These are phyloP conservation scores for Sporothrix humicola DNA, from an alignment of 2,329 filamentous ascomycete genomes.

Conservation along the genomic window DNA sequence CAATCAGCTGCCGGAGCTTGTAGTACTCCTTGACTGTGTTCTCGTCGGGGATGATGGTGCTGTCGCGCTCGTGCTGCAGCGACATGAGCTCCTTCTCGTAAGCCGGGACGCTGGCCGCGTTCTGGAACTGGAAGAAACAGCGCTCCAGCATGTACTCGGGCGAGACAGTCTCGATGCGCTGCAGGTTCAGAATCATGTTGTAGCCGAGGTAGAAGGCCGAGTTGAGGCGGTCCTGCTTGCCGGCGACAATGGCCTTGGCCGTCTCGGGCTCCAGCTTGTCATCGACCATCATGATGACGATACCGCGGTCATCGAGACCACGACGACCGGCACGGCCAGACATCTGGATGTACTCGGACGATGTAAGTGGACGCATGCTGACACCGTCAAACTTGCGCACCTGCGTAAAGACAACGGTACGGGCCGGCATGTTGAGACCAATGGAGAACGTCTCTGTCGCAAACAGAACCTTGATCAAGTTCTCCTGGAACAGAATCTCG, in stretches of 20 bases:
- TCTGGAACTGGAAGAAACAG: conserved; percentile 98
- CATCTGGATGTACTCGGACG: conserved; percentile 98
- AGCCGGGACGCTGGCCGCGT: conserved; percentile 81
- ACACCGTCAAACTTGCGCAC: conserved; percentile 94
- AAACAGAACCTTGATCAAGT: conserved; percentile 95
- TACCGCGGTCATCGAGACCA: conserved; percentile 95
- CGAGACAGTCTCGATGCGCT: conserved; percentile 98
- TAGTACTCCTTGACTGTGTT: conserved; percentile 92
- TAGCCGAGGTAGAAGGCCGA: conserved; percentile 97
- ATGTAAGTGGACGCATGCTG: conserved; percentile 80
- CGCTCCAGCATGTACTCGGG: conserved; percentile 98
- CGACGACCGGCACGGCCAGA: conserved; percentile 94
- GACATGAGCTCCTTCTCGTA: conserved; percentile 83
- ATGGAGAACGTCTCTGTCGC: conserved; percentile 99
- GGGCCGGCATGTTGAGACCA: conserved; percentile 97
- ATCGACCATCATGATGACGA: conserved; percentile 99
- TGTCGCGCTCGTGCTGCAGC: conserved; percentile 75
- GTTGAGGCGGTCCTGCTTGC: conserved; percentile 95
- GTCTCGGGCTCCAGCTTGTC: conserved; percentile 92
- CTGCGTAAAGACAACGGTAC: conserved; percentile 98
- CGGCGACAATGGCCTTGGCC: conserved; percentile 95
- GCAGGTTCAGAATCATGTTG: conserved; percentile 97
- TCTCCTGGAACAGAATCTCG: conserved; percentile 98
- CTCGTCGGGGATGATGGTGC: conserved; percentile 82
- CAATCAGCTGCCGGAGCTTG: conserved; percentile 82